Evolutionary conservation across 2,329 filamentous ascomycete genomes (phyloP).

Genomic region (Ascosphaera aggregata): DNA sequence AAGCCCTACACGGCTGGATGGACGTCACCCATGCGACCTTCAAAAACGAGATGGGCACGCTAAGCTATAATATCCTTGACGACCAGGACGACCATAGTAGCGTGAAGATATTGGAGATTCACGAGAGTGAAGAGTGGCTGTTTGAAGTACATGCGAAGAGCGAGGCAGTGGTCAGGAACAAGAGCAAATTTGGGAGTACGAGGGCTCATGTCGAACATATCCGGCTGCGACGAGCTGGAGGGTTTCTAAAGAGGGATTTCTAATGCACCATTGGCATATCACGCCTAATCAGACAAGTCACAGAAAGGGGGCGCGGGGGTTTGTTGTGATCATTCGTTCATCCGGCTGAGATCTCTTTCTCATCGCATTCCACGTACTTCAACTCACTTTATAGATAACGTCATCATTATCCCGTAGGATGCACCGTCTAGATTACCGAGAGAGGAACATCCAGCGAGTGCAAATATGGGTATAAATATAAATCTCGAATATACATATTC

Average conservation of each 20-base stretch:
- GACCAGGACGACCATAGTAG: not conserved
- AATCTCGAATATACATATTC: too few relatives aligned
- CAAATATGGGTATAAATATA: too few relatives aligned
- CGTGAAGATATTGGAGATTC: constrained; percentile 1
- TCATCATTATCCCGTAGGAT: too few relatives aligned
- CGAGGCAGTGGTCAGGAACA: not conserved
- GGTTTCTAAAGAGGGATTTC: constrained; percentile 1
- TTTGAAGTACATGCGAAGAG: constrained; percentile 1
- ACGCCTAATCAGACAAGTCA: not conserved
- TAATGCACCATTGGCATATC: too few relatives aligned
- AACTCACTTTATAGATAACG: too few relatives aligned
- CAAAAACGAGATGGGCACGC: not conserved
- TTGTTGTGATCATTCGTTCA: not conserved
- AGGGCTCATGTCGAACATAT: not conserved
- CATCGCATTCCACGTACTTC: too few relatives aligned
- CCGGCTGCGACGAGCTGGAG: not conserved
- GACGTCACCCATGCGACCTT: not conserved
- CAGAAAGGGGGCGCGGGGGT: not conserved
- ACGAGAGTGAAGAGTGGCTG: not conserved
- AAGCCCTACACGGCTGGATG: not conserved
- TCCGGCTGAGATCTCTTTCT: too few relatives aligned
- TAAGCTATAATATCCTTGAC: constrained; percentile 1
- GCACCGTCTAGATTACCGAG: too few relatives aligned
- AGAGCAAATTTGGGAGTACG: not conserved
- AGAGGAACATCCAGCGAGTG: too few relatives aligned